phyloP scores from a whole-genome alignment of 371 early-diverging fungal genomes.

The Mortierella sp. region DNA sequence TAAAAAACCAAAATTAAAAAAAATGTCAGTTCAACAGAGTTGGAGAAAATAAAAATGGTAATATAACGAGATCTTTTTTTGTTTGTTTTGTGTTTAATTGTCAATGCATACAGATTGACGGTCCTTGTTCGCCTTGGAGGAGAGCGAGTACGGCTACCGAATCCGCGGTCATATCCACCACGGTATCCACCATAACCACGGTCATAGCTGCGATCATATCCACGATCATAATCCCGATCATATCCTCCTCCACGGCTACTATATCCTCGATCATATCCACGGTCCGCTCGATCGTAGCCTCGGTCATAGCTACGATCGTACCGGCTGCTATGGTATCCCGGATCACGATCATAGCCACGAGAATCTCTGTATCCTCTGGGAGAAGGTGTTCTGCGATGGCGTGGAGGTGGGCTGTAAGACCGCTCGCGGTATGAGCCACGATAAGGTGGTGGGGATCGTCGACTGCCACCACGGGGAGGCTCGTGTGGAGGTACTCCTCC shows the following conservation, averaged over 20 bases:
- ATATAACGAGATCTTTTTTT: no score
- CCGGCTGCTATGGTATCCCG: conserved; percentile 52
- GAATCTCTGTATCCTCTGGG: conserved; percentile 60
- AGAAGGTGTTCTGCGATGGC: conserved; percentile 57
- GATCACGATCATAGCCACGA: conserved; percentile 50
- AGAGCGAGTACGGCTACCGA: conserved; percentile 61
- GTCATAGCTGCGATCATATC: conserved; percentile 48
- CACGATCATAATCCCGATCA: conserved; percentile 56
- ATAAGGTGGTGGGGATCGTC: conserved; percentile 49
- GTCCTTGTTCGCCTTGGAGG: conserved; percentile 67
- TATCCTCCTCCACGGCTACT: conserved; percentile 33
- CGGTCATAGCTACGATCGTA: conserved; percentile 58
- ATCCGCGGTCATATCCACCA: conserved; percentile 51
- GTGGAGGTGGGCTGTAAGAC: conserved; percentile 65
- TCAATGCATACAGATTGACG: conserved; percentile 60
- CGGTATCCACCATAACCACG: conserved; percentile 41
- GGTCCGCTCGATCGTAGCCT: conserved; percentile 52
- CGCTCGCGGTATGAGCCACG: conserved; percentile 58
- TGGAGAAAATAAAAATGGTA: not conserved
- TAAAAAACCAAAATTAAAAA: not conserved
- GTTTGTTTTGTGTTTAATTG: no score
- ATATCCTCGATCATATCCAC: conserved; percentile 27
- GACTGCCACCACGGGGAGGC: conserved; percentile 37
- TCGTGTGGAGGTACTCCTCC: conserved; percentile 41
- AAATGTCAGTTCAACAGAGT: not conserved